phyloP scores from a whole-genome alignment of 257 asterid genomes.

The Jacaranda copaia region DNA sequence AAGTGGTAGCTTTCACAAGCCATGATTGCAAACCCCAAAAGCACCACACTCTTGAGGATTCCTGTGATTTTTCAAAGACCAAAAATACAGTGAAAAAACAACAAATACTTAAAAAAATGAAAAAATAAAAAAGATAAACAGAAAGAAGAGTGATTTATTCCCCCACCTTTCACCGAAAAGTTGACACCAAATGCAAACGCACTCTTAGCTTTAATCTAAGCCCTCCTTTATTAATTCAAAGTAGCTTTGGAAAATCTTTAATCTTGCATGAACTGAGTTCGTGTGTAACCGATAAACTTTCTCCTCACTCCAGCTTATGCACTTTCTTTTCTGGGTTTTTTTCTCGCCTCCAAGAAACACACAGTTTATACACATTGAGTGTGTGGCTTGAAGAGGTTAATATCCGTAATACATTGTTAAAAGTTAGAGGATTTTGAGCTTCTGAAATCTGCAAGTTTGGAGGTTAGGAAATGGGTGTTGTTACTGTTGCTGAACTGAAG shows the following conservation, averaged over 20 bases:
- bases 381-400: constrained; percentile 7
- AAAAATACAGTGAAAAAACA: constrained; percentile 24
- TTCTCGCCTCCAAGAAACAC: constrained; percentile 9
- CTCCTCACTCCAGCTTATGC: constrained; percentile 34
- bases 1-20: constrained; percentile 60
- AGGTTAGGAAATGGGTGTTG: constrained; percentile 70
- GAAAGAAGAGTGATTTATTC: constrained; percentile 11
- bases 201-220: constrained; percentile 51
- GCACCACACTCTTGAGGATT: constrained; percentile 57
- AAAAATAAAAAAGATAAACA: background rate
- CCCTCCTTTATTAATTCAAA: constrained; percentile 27
- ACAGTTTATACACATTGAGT: constrained; percentile 40
- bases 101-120: constrained; percentile 32
- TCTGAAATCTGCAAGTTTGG: constrained; percentile 34
- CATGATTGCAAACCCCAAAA: constrained; percentile 79
- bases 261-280: constrained; percentile 60
- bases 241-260: constrained; percentile 45
- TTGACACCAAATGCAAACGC: constrained; percentile 52
- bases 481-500: constrained; percentile 79
- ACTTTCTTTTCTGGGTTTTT: constrained; percentile 2
- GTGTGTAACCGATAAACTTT: constrained; percentile 40
- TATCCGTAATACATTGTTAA: constrained; percentile 15
- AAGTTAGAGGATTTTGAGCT: background rate
- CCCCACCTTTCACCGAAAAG: constrained; percentile 88
- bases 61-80: constrained; percentile 35